phyloP scores from a whole-genome alignment of 306 rosid genomes.

The Coriaria nepalensis region DNA sequence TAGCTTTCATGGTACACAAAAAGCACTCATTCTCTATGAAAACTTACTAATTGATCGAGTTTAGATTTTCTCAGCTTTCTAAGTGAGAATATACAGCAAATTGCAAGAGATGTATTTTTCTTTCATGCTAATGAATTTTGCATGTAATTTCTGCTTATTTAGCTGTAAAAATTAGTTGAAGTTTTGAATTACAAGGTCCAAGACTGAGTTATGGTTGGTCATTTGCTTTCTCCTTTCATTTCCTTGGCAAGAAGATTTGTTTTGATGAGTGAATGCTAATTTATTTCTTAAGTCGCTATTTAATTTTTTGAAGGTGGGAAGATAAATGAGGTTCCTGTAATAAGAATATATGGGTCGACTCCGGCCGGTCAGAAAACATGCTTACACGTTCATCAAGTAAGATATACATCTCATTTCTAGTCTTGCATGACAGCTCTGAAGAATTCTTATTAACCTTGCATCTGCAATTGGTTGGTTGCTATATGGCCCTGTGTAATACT shows the following conservation, averaged over 20 bases:
- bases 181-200: no score
- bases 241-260: no score
- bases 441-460: neutral
- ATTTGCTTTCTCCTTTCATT: no score
- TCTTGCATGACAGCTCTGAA: neutral
- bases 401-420: no score
- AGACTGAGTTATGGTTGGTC: no score
- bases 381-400: slow-evolving; percentile 78
- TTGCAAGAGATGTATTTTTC: no score
- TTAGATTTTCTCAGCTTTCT: neutral
- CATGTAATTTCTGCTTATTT: no score
- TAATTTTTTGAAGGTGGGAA: slow-evolving; percentile 43
- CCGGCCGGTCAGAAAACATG: slow-evolving; percentile 95
- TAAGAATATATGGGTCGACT: slow-evolving; percentile 79
- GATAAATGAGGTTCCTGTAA: slow-evolving; percentile 71
- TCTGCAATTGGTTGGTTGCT: no score
- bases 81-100: no score
- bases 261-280: neutral
- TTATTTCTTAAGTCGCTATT: neutral
- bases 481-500: no score
- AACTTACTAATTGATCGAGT: neutral
- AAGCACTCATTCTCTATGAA: neutral
- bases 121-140: no score
- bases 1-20: slow-evolving; percentile 61
- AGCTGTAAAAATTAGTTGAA: no score